A percentile compares a stretch with the other conserved stretches of the same genome.
phyloP scores from a whole-genome alignment of 306 rosid genomes.

The Hippophae tibetana region DNA sequence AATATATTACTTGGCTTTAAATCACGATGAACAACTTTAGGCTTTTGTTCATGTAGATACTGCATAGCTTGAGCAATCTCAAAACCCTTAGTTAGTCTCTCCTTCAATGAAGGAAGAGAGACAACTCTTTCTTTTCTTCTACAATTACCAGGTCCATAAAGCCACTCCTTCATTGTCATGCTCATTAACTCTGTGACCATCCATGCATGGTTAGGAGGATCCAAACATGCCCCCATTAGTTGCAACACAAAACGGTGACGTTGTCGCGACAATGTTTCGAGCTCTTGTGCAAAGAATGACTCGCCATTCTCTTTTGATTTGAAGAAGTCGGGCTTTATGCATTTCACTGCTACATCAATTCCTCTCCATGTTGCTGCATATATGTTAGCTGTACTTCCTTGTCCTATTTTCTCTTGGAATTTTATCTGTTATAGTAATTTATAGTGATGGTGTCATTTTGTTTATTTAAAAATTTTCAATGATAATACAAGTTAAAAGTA shows the following conservation, averaged over 20 bases:
- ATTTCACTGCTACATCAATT: slow-evolving; percentile 65
- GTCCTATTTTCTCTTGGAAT: slow-evolving; percentile 53
- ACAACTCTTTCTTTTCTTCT: slow-evolving; percentile 19
- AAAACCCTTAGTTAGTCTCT: slow-evolving; percentile 39
- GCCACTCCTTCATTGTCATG: slow-evolving; percentile 61
- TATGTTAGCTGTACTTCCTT: slow-evolving; percentile 62
- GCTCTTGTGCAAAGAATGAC: slow-evolving; percentile 52
- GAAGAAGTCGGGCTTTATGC: slow-evolving; percentile 48
- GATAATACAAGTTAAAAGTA: too few relatives aligned
- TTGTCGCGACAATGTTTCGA: slow-evolving; percentile 53
- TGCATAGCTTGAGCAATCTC: slow-evolving; percentile 78
- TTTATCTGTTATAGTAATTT: slow-evolving; percentile 28
- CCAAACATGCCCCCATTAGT: slow-evolving; percentile 68
- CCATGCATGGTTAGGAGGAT: slow-evolving; percentile 73
- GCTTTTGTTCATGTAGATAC: slow-evolving; percentile 70
- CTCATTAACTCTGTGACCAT: slow-evolving; percentile 43
- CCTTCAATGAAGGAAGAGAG: slow-evolving; percentile 39
- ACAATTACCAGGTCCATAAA: slow-evolving; percentile 56
- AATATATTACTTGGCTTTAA: slow-evolving; percentile 67
- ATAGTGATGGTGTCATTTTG: too few relatives aligned
- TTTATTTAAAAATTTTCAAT: too few relatives aligned
- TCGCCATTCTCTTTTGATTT: slow-evolving; percentile 36
- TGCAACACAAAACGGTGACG: slow-evolving; percentile 62
- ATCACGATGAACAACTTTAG: slow-evolving; percentile 58
- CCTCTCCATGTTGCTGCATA: slow-evolving; percentile 68